Evolutionary conservation across 2,329 filamentous ascomycete species (phyloP).

Genomic region (Pseudofabraea citricarpa): DNA sequence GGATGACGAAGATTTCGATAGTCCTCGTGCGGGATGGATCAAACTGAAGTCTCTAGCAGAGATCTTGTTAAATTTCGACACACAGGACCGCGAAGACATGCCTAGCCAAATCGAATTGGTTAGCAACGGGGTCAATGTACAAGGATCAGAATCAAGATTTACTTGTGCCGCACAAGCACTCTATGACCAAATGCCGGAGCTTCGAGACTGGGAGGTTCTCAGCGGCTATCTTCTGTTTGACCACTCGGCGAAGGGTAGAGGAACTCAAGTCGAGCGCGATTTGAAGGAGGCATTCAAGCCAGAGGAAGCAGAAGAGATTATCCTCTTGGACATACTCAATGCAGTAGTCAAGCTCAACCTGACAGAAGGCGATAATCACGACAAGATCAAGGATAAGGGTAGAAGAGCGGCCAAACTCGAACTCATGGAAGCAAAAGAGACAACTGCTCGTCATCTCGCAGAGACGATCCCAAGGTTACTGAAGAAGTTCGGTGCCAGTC

Average conservation of each 20-base stretch:
- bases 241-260: slow-evolving; percentile 64
- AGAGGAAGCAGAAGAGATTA: slow-evolving; percentile 61
- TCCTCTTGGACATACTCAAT: slow-evolving; percentile 82
- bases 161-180: slow-evolving; percentile 81
- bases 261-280: slow-evolving; percentile 58
- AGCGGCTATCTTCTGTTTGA: slow-evolving; percentile 91
- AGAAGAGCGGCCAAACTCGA: slow-evolving; percentile 53
- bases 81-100: slow-evolving; percentile 57
- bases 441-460: slow-evolving; percentile 72
- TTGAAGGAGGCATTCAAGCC: slow-evolving; percentile 24
- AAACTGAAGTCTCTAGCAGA: slow-evolving; percentile 88
- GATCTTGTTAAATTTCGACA: slow-evolving; percentile 76
- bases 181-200: slow-evolving; percentile 74
- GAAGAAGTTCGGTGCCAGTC: slow-evolving; percentile 88
- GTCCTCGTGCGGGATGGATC: slow-evolving; percentile 79
- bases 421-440: slow-evolving; percentile 66
- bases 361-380: slow-evolving; percentile 59
- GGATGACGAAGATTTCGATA: slow-evolving; percentile 72
- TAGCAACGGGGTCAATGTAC: slow-evolving; percentile 31
- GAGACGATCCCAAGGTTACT: slow-evolving; percentile 77
- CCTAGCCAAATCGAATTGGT: slow-evolving; percentile 40
- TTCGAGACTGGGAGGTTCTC: slow-evolving; percentile 82
- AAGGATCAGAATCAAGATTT: slow-evolving; percentile 72
- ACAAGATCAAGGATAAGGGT: slow-evolving; percentile 51
- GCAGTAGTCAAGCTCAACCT: slow-evolving; percentile 75